phyloP scores from a whole-genome alignment of 768 basidiomycete genomes.

The Termitomyces sp. region DNA sequence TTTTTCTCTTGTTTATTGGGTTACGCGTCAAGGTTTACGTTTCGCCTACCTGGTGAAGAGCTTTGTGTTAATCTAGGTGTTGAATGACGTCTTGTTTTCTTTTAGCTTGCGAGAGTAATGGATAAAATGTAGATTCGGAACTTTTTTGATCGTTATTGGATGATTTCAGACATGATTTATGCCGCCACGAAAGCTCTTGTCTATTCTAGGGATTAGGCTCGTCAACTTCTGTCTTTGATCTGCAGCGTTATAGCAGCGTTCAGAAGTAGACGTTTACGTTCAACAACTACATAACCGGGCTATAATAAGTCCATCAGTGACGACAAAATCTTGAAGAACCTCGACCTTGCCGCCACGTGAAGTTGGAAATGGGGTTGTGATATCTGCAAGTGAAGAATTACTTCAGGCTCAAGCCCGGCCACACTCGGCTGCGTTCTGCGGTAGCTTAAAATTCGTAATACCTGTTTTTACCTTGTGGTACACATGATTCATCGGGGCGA shows the following conservation, averaged over 20 bases:
- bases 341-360: too few species aligned
- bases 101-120: neutral
- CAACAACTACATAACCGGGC: too few species aligned
- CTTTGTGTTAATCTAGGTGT: neutral
- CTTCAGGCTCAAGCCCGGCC: too few species aligned
- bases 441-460: neutral
- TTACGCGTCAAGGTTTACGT: neutral
- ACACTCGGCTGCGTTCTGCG: neutral
- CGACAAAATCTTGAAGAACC: too few species aligned
- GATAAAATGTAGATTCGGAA: neutral
- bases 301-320: too few species aligned
- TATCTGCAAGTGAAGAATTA: too few species aligned
- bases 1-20: neutral
- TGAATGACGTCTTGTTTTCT: neutral
- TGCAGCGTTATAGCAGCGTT: neutral
- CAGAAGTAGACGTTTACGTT: neutral
- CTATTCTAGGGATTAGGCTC: neutral
- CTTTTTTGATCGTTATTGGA: neutral
- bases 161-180: neutral
- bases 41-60: neutral
- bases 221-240: neutral
- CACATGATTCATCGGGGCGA: neutral
- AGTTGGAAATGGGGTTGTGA: too few species aligned
- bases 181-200: neutral
- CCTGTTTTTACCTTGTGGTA: neutral